Percentiles rank a stretch among this genome's conserved stretches.
Evolutionary conservation across 495 filamentous ascomycete genomes (phyloP).

Genomic region (Neurospora sp.): DNA sequence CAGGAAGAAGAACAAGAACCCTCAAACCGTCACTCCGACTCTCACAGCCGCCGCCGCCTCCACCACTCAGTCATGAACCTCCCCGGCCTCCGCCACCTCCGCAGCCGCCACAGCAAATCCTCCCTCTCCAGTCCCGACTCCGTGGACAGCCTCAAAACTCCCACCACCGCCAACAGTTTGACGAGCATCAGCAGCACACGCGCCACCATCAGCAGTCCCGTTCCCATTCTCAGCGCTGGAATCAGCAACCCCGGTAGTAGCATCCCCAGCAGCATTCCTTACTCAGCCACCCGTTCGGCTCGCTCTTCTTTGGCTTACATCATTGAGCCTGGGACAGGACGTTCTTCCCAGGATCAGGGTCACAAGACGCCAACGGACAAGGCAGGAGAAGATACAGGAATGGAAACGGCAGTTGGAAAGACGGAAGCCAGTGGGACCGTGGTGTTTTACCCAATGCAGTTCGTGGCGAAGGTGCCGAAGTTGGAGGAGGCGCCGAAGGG

Average conservation of each 20-base stretch:
- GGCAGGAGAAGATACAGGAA: background rate
- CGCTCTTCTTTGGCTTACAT: background rate
- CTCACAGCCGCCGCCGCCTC: background rate
- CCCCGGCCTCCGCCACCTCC: background rate
- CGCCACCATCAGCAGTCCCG: background rate
- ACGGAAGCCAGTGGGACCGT: background rate
- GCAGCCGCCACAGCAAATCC: background rate
- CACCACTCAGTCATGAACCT: background rate
- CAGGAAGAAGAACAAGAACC: background rate
- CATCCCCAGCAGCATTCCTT: background rate
- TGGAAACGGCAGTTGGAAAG: background rate
- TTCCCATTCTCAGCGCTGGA: background rate
- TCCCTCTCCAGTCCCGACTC: background rate
- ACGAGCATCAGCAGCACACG: background rate
- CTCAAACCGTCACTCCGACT: background rate
- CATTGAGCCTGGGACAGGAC: background rate
- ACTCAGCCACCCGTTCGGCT: background rate
- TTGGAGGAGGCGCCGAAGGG: background rate
- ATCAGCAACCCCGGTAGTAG: background rate
- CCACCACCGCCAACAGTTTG: background rate
- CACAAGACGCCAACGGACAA: background rate
- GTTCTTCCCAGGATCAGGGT: background rate
- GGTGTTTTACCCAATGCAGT: background rate
- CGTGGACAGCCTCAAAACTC: background rate
- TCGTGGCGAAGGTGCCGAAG: background rate